Conservation (phyloP, 2,329 filamentous ascomycete genomes). For the Sphaceloma murrayae region DNA sequence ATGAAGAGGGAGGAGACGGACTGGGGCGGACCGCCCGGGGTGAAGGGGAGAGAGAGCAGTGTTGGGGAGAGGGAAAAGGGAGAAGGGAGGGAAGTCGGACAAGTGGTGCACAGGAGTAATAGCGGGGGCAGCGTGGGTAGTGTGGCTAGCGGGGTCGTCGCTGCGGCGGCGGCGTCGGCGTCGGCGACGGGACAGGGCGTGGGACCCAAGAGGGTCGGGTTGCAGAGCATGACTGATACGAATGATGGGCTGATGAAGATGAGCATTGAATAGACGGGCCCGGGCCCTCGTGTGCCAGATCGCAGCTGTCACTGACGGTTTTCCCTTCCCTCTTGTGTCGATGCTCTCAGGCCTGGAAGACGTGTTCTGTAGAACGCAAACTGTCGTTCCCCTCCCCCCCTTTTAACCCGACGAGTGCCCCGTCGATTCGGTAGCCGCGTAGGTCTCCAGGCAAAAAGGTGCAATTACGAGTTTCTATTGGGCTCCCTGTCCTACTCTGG, state of each 20-base stretch:
- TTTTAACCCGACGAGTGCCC: too few relatives aligned
- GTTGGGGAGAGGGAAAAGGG: constrained; percentile 2
- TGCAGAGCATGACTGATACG: constrained; percentile 94
- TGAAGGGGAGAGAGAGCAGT: constrained; percentile 1
- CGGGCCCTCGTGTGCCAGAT: too few relatives aligned
- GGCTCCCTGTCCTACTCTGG: too few relatives aligned
- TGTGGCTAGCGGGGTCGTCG: constrained; percentile 13
- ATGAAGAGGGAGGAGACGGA: constrained; percentile 31
- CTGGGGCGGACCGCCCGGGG: constrained; percentile 13
- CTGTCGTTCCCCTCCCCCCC: too few relatives aligned
- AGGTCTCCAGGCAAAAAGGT: too few relatives aligned
- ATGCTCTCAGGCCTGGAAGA: too few relatives aligned
- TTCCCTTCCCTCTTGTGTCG: too few relatives aligned
- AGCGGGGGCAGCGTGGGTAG: constrained; percentile 17
- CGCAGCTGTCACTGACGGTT: too few relatives aligned
- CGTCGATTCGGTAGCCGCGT: too few relatives aligned
- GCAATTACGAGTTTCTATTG: too few relatives aligned
- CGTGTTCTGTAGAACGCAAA: too few relatives aligned
- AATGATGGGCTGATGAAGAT: constrained; percentile 93
- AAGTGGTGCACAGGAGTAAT: constrained; percentile 17
- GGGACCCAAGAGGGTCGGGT: constrained; percentile 53
- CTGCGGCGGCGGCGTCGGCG: too few relatives aligned
- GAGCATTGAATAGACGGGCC: constrained; percentile 71
- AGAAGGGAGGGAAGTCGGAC: neutral
- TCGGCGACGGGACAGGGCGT: constrained; percentile 20